phyloP scores from a whole-genome alignment of 1,284 basidiomycete species.

The Omphalotus olearius region DNA sequence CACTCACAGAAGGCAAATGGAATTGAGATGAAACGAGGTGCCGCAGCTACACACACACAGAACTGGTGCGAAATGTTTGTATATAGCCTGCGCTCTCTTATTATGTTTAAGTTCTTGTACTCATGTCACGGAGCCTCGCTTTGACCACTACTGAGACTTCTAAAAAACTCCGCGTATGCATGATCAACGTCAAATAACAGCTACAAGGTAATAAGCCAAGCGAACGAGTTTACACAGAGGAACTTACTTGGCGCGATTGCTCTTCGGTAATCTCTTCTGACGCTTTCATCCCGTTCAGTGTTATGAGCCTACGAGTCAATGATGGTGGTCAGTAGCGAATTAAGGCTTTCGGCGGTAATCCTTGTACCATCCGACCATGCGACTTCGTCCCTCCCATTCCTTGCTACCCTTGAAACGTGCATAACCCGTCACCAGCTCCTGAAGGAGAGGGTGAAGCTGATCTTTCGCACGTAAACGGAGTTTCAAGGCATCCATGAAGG shows the following conservation, averaged over 20 bases:
- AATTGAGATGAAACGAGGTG: too few species aligned
- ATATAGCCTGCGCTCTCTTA: too few species aligned
- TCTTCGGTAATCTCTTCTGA: conserved; percentile 96
- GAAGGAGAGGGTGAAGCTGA: conserved; percentile 91
- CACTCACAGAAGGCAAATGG: too few species aligned
- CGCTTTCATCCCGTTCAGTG: conserved; percentile 94
- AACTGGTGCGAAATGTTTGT: too few species aligned
- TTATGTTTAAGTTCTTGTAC: too few species aligned
- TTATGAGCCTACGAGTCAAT: conserved; percentile 73
- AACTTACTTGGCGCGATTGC: conserved; percentile 82
- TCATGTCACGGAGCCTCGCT: conserved; percentile 1
- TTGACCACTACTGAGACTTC: conserved; percentile 59
- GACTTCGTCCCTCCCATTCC: conserved; percentile 92
- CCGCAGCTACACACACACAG: too few species aligned
- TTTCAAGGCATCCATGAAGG: conserved; percentile 97
- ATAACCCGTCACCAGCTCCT: conserved; percentile 91
- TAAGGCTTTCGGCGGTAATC: background rate
- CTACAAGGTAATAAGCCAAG: conserved; percentile 33
- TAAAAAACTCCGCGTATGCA: conserved; percentile 95
- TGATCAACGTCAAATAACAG: conserved; percentile 96
- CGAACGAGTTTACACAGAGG: background rate
- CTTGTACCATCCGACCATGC: conserved; percentile 87
- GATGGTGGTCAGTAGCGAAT: background rate
- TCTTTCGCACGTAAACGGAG: conserved; percentile 93
- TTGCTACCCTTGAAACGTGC: conserved; percentile 90